Evolutionary conservation across 2,329 filamentous ascomycete species (phyloP), one percentile per base, ranked within the genome.

Genomic region (Aspergillus viridinutans): DNA sequence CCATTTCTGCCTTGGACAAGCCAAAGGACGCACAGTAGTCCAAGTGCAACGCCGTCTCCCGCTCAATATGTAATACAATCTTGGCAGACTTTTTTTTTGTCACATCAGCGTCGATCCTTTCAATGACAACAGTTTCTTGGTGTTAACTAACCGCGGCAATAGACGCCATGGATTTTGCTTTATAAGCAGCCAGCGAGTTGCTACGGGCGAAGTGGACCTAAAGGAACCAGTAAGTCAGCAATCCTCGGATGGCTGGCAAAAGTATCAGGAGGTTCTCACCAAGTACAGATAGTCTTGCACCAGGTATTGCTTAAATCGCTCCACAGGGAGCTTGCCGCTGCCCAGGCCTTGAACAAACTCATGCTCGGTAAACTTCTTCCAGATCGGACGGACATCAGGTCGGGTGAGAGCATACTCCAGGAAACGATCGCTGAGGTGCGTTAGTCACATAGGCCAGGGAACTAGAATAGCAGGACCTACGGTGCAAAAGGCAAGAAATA

Each of bases 271-370:
- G 26, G 20, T 17, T 69, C 80, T 45, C 66, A 94, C 89, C 47
- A 97, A 77, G 68, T 94, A 97, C 4, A 96, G 80, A 67, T 97
- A 97, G 68, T 97, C 93, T 67, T 97, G 93, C 9, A 94, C 82
- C 55, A 97, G 84, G 70, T 97, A 97, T 42, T 88, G 83, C 72
- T 92, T 94, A 79, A 96, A 97, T 0, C 86, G 87, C 47, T 89
- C 84, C 1, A 88, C 65, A 0, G 90, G 88, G 21, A 97, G 78
- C 7, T 83, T 88, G 0, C 91, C 92, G 57, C 88, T 81, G 0
- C 89, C 92, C 68, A 97, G 79, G 14, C 83, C 84, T 67, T 86
- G 79, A 45, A 96, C 90, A 68, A 97, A 97, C 0, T 87, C 84
- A 69, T 97, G 93, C 63, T 92, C 80, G 2, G 90, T 87, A 68